A percentile compares a stretch with the other conserved stretches of the same genome.
Evolutionary conservation across 352 stramenopile genomes (phyloP).

Genomic region (Phytophthora kernoviae): DNA sequence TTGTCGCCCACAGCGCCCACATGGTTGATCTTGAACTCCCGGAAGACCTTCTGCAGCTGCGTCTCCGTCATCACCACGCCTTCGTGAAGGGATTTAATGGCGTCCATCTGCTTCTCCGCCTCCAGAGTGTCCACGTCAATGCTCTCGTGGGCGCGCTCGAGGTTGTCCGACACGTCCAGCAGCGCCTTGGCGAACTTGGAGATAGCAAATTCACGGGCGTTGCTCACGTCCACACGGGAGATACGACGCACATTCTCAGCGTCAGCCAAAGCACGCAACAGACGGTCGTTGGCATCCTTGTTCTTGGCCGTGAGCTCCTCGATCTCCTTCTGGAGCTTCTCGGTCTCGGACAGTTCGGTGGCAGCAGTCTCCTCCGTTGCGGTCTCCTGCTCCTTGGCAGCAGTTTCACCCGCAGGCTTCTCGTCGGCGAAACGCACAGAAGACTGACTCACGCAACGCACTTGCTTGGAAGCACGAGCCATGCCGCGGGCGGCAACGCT

Average conservation of each 20-base stretch:
- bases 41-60: conserved; percentile 96
- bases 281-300: conserved; percentile 84
- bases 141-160: conserved; percentile 93
- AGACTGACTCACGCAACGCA: conserved; percentile 55
- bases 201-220: conserved; percentile 95
- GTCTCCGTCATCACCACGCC: conserved; percentile 96
- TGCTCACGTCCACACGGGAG: conserved; percentile 93
- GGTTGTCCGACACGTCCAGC: conserved; percentile 98
- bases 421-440: conserved; percentile 52
- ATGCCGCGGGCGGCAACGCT: conserved; percentile 35
- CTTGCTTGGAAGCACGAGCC: conserved; percentile 43
- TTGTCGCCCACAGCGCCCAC: conserved; percentile 94
- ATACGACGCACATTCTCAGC: conserved; percentile 98
- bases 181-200: conserved; percentile 97
- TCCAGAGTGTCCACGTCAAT: conserved; percentile 78
- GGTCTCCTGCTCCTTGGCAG: conserved; percentile 13
- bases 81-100: conserved; percentile 80
- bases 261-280: conserved; percentile 94
- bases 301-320: conserved; percentile 75
- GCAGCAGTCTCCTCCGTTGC: conserved; percentile 13
- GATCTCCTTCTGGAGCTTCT: conserved; percentile 66
- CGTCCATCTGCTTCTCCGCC: conserved; percentile 64
- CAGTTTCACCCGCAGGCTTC: conserved; percentile 42
- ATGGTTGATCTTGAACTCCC: conserved; percentile 89
- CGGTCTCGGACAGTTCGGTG: conserved; percentile 31